Evolutionary conservation across 345 rosid genomes (phyloP).

Genomic region (Arabis hirsuta): DNA sequence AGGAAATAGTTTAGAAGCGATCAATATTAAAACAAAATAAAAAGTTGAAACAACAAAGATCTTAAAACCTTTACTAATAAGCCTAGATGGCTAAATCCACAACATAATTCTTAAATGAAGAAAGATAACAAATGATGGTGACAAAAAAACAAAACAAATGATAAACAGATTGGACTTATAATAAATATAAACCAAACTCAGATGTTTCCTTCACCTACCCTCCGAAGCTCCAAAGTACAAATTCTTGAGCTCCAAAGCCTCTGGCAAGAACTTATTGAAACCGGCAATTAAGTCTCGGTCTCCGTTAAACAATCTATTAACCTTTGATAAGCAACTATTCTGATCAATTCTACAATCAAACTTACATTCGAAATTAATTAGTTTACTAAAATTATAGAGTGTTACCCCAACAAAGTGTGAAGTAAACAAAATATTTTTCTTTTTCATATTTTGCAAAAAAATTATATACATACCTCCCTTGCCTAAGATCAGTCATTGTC

Average conservation of each 20-base stretch:
- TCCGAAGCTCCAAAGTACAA: not conserved
- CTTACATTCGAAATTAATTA: not conserved
- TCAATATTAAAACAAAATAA: not conserved
- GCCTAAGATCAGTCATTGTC: conserved; percentile 1
- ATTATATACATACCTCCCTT: conserved; percentile 9
- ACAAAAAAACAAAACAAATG: too few relatives aligned
- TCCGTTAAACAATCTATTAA: not conserved
- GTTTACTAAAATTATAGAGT: not conserved
- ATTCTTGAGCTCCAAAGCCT: not conserved
- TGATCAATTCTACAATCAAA: conserved; percentile 10
- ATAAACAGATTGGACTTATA: not conserved
- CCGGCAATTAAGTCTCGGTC: not conserved
- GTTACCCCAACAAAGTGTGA: not conserved
- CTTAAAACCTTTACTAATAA: not conserved
- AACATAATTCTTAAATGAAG: not conserved
- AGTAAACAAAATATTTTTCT: not conserved
- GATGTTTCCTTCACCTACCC: not conserved
- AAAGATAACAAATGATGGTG: not conserved
- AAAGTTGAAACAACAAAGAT: conserved; percentile 11
- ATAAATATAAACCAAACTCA: not conserved
- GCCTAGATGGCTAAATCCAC: not conserved
- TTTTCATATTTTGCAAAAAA: not conserved
- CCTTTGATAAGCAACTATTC: not conserved
- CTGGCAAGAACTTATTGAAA: conserved; percentile 18
- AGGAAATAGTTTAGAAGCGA: not conserved